phyloP scores from a whole-genome alignment of 768 basidiomycete genomes.

The Boletus coccyginus region DNA sequence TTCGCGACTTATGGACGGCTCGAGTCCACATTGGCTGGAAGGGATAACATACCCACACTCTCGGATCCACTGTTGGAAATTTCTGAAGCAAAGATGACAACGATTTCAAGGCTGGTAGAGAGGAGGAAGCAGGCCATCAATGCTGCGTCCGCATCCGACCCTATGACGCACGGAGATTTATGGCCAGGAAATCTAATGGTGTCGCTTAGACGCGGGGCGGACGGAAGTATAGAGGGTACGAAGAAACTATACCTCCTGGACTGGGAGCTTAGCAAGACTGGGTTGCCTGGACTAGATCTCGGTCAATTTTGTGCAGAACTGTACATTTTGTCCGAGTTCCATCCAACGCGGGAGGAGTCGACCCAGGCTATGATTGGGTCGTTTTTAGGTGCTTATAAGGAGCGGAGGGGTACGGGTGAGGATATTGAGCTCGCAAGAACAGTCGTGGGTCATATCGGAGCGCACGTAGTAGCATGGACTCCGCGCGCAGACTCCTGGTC shows the following conservation, averaged over 20 bases:
- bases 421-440: slow-evolving; percentile 32
- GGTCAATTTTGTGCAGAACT: slow-evolving; percentile 67
- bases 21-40: slow-evolving; percentile 36
- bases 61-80: slow-evolving; percentile 41
- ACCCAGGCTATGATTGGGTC: slow-evolving; percentile 37
- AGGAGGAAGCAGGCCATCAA: slow-evolving; percentile 31
- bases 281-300: slow-evolving; percentile 56
- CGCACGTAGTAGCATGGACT: slow-evolving; percentile 52
- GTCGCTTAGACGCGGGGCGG: slow-evolving; percentile 28
- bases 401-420: slow-evolving; percentile 9
- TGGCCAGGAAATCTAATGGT: slow-evolving; percentile 71
- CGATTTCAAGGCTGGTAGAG: slow-evolving; percentile 33
- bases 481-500: slow-evolving; percentile 49
- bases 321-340: slow-evolving; percentile 46
- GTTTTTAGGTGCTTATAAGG: slow-evolving; percentile 48
- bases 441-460: slow-evolving; percentile 49
- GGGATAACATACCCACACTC: slow-evolving; percentile 34
- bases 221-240: slow-evolving; percentile 28
- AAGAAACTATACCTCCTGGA: slow-evolving; percentile 52
- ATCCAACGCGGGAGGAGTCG: slow-evolving; percentile 37
- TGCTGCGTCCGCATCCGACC: slow-evolving; percentile 26
- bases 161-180: slow-evolving; percentile 54
- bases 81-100: slow-evolving; percentile 34
- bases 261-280: slow-evolving; percentile 63
- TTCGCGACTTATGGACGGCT: slow-evolving; percentile 46